A percentile compares a stretch with the other conserved stretches of the same genome.
Conservation (phyloP, 1,139 yeast species). For the Pneumocystis canis region DNA sequence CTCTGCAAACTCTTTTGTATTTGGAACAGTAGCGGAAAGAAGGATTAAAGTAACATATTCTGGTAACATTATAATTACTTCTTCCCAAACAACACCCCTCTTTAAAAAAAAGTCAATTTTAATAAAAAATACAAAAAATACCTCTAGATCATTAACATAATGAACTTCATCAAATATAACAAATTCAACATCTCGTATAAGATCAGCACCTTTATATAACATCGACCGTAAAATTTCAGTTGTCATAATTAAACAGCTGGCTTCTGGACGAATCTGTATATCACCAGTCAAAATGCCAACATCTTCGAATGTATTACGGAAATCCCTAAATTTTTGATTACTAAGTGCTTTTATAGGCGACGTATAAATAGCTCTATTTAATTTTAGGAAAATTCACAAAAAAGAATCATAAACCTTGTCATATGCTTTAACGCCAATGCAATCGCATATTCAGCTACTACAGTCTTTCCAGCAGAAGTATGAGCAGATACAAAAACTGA, state of each 20-base stretch:
- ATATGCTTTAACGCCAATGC: conserved; percentile 82
- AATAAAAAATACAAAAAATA: background rate
- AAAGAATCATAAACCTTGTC: conserved; percentile 37
- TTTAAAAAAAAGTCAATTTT: background rate
- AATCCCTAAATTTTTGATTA: conserved; percentile 88
- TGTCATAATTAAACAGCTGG: conserved; percentile 92
- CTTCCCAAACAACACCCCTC: conserved; percentile 99
- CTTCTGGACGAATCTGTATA: conserved; percentile 94
- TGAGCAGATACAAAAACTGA: conserved; percentile 98
- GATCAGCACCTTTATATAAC: conserved; percentile 92
- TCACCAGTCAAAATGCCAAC: conserved; percentile 96
- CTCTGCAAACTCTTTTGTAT: conserved; percentile 91
- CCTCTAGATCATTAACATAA: conserved; percentile 83
- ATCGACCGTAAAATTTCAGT: conserved; percentile 89
- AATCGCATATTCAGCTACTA: conserved; percentile 85
- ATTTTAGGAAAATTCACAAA: background rate
- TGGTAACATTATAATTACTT: conserved; percentile 89
- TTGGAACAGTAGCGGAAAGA: conserved; percentile 91
- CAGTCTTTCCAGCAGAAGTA: conserved; percentile 87
- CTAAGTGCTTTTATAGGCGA: conserved; percentile 88
- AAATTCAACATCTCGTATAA: conserved; percentile 92
- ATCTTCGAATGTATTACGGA: conserved; percentile 71
- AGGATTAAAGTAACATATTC: conserved; percentile 84
- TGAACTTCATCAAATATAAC: conserved; percentile 96
- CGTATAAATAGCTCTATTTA: conserved; percentile 54